A percentile compares a stretch with the other conserved stretches of the same genome.
These are phyloP conservation scores for Chytriomyces confervae DNA, from an alignment of 192 early-diverging fungal genomes.

Conservation along the genomic window DNA sequence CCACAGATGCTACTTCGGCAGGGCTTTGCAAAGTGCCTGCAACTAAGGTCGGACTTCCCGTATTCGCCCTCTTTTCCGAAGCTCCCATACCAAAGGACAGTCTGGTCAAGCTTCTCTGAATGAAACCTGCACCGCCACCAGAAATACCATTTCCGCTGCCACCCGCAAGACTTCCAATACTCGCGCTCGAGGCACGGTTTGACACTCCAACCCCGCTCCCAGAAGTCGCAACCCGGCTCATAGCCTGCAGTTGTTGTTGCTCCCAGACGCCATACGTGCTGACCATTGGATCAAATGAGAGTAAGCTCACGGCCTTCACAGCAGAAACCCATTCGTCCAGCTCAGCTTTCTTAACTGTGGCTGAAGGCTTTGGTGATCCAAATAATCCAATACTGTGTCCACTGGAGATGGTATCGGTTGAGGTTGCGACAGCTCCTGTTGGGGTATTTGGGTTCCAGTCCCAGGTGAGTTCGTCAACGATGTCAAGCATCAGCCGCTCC, in stretches of 20 bases:
- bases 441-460: slow-evolving; percentile 12
- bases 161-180: slow-evolving; percentile 3
- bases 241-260: slow-evolving; percentile 29
- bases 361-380: neutral
- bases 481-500: slow-evolving; percentile 33
- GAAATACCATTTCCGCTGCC: neutral
- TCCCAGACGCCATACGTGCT: slow-evolving; percentile 34
- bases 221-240: slow-evolving; percentile 21
- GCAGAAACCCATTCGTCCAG: slow-evolving; percentile 44
- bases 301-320: slow-evolving; percentile 17
- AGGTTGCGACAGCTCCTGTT: neutral
- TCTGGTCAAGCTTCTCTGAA: slow-evolving; percentile 23
- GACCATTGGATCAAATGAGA: slow-evolving; percentile 25
- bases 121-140: slow-evolving; percentile 2
- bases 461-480: slow-evolving; percentile 33
- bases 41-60: slow-evolving; percentile 5
- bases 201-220: slow-evolving; percentile 20
- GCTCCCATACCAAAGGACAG: slow-evolving; percentile 21
- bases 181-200: slow-evolving; percentile 10
- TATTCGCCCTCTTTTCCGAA: neutral
- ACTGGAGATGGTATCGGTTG: neutral
- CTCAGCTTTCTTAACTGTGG: slow-evolving; percentile 29
- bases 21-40: neutral
- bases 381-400: neutral
- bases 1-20: neutral